These are phyloP conservation scores for Bipolaris bicolor DNA, from an alignment of 2,329 filamentous ascomycete species.

Conservation along the genomic window DNA sequence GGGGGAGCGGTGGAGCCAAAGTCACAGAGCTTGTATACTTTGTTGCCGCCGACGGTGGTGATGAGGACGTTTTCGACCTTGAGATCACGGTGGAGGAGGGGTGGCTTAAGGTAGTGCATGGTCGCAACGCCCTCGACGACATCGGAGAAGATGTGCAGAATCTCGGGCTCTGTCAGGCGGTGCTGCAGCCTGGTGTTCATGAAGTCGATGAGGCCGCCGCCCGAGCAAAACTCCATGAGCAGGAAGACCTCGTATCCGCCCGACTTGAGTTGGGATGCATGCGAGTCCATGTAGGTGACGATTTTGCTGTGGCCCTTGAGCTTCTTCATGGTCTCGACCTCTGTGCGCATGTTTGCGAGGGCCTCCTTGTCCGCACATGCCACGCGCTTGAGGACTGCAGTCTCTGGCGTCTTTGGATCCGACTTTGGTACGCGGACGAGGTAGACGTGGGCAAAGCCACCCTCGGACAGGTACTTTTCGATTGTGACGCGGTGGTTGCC, in stretches of 20 bases:
- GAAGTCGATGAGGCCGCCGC: slow-evolving; percentile 96
- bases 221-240: slow-evolving; percentile 96
- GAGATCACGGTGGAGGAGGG: slow-evolving; percentile 88
- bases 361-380: slow-evolving; percentile 96
- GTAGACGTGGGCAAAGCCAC: slow-evolving; percentile 98
- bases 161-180: slow-evolving; percentile 94
- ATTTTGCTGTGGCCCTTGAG: slow-evolving; percentile 95
- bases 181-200: slow-evolving; percentile 99
- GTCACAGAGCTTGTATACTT: slow-evolving; percentile 94
- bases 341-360: slow-evolving; percentile 92
- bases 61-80: slow-evolving; percentile 99
- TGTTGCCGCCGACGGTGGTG: slow-evolving; percentile 67
- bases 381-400: slow-evolving; percentile 89
- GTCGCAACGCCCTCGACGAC: slow-evolving; percentile 95
- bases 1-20: slow-evolving; percentile 92
- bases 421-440: slow-evolving; percentile 80
- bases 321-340: slow-evolving; percentile 99
- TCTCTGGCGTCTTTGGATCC: slow-evolving; percentile 76
- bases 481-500: slow-evolving; percentile 91
- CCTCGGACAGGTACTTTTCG: slow-evolving; percentile 96
- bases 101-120: slow-evolving; percentile 98
- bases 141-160: slow-evolving; percentile 94
- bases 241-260: slow-evolving; percentile 98
- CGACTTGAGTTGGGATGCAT: slow-evolving; percentile 89
- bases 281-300: slow-evolving; percentile 97